A percentile compares a stretch with the other conserved stretches of the same genome.
Evolutionary conservation across 306 rosid genomes (phyloP).

Genomic region (Pterocarpus macrocarpus): DNA sequence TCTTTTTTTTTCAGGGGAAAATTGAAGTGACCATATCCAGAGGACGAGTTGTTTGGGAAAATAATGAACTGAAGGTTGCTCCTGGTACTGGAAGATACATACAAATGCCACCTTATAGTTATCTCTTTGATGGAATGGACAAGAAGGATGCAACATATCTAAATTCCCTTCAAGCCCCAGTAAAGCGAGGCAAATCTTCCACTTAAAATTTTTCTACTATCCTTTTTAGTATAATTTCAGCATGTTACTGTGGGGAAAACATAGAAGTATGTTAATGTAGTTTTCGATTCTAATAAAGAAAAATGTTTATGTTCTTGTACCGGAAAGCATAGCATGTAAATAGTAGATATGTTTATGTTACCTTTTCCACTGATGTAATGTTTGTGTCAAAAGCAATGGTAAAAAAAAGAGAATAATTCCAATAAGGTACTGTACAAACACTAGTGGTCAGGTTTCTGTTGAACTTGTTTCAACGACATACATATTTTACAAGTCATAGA

Average conservation of each 20-base stretch:
- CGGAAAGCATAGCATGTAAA: not conserved
- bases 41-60: conserved; percentile 95
- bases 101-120: conserved; percentile 72
- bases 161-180: conserved; percentile 77
- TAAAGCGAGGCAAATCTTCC: conserved; percentile 60
- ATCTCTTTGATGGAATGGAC: conserved; percentile 75
- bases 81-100: conserved; percentile 85
- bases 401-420: not conserved
- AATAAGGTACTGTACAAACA: conserved; percentile 20
- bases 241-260: not conserved
- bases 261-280: not conserved
- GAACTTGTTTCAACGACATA: conserved; percentile 43
- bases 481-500: not conserved
- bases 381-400: not conserved
- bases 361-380: conserved; percentile 25
- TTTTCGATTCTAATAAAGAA: conserved; percentile 21
- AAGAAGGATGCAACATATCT: conserved; percentile 72
- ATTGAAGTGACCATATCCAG: conserved; percentile 90
- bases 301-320: not conserved
- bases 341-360: not conserved
- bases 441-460: conserved; percentile 24
- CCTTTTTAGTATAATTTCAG: conserved; percentile 19
- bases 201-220: conserved; percentile 36
- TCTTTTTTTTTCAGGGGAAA: conserved; percentile 71
- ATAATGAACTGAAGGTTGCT: conserved; percentile 74